Evolutionary conservation across 1,284 basidiomycete species (phyloP).

Genomic region (Boletus semigastroideus): DNA sequence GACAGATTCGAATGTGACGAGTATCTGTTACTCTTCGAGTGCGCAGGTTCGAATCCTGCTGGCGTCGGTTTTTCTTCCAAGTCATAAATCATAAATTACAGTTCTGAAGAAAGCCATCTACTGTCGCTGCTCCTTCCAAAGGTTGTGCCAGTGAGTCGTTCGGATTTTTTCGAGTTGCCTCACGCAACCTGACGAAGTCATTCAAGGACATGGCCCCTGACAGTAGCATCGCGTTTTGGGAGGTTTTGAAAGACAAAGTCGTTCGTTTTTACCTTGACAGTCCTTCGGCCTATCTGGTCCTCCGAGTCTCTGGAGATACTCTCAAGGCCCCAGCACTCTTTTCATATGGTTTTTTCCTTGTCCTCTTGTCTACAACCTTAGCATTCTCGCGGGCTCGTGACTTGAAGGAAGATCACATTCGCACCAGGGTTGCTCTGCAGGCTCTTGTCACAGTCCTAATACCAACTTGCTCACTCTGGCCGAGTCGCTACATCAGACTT

Average conservation of each 20-base stretch:
- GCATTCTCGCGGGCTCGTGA: slow-evolving; percentile 6
- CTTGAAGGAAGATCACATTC: slow-evolving; percentile 5
- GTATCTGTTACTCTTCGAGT: slow-evolving; percentile 43
- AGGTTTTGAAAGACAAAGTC: neutral
- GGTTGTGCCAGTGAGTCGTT: no score
- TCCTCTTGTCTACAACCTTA: slow-evolving; percentile 5
- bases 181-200: no score
- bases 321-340: neutral
- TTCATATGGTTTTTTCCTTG: slow-evolving; percentile 8
- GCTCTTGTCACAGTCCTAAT: slow-evolving; percentile 34
- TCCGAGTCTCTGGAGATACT: neutral
- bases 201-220: slow-evolving; percentile 8
- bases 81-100: no score
- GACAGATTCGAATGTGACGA: slow-evolving; percentile 51
- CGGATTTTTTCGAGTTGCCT: no score
- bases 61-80: slow-evolving; percentile 35
- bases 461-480: slow-evolving; percentile 39
- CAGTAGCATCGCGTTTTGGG: slow-evolving; percentile 4
- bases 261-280: neutral
- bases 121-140: neutral
- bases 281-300: neutral
- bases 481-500: slow-evolving; percentile 31
- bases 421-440: slow-evolving; percentile 29
- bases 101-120: no score
- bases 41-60: slow-evolving; percentile 43